These are phyloP conservation scores for Trichoderma sp. DNA, from an alignment of 2,329 filamentous ascomycete species.

Conservation along the genomic window DNA sequence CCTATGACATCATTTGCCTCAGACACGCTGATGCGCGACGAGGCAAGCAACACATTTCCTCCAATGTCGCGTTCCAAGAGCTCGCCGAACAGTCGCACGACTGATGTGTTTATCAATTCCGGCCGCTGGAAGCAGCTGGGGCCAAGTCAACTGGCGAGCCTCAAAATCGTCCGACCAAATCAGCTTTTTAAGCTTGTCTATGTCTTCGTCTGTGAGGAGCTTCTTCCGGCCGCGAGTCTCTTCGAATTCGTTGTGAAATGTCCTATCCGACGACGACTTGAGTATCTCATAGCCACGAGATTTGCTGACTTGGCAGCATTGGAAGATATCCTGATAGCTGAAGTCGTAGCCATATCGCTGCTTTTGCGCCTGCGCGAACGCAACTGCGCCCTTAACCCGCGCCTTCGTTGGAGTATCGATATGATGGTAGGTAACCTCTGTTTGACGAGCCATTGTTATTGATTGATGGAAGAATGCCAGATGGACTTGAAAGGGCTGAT, in stretches of 20 bases:
- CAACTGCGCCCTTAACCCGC: background rate
- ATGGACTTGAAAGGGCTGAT: background rate
- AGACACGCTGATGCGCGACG: background rate
- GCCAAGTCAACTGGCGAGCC: background rate
- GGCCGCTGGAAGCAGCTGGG: background rate
- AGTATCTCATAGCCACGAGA: background rate
- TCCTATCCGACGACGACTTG: background rate
- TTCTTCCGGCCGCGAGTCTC: background rate
- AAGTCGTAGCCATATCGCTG: background rate
- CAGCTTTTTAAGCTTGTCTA: background rate
- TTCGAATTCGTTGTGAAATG: background rate
- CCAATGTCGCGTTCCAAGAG: background rate
- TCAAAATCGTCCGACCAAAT: background rate
- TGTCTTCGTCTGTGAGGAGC: background rate
- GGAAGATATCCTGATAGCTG: background rate
- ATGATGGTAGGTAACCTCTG: background rate
- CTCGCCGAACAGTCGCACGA: background rate
- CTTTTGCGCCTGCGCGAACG: background rate
- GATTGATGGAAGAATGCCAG: background rate
- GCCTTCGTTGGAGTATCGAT: background rate
- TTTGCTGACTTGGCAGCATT: background rate
- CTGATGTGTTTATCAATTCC: background rate
- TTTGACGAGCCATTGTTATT: background rate
- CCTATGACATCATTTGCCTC: background rate
- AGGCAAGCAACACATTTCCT: background rate